Percentiles rank a stretch among this genome's conserved stretches.
phyloP scores from a whole-genome alignment of 2,329 filamentous ascomycete species.

The Clarireedia paspali region DNA sequence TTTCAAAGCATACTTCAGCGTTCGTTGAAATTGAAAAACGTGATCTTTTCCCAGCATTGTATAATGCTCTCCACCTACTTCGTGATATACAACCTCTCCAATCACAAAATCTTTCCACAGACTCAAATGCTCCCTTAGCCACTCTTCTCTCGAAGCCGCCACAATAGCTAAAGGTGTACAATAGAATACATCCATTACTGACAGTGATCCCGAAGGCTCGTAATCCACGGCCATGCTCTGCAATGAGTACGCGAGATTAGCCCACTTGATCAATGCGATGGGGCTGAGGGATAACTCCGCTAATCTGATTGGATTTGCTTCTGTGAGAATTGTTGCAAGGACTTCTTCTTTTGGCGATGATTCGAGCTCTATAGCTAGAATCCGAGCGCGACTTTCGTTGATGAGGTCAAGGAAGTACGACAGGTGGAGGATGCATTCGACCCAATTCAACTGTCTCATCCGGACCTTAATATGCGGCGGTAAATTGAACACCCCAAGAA shows the following conservation, averaged over 20 bases:
- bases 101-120: not conserved
- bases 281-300: not conserved
- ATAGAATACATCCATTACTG: not conserved
- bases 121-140: not conserved
- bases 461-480: conserved; percentile 39
- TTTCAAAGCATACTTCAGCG: no score
- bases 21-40: not conserved
- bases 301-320: not conserved
- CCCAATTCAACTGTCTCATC: conserved; percentile 28
- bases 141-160: not conserved
- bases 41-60: not conserved
- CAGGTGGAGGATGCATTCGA: not conserved
- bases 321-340: not conserved
- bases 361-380: not conserved
- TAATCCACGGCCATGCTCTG: not conserved
- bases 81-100: not conserved
- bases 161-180: not conserved
- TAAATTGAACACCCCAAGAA: conserved; percentile 39
- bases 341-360: not conserved
- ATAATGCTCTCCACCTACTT: not conserved
- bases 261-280: not conserved
- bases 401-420: not conserved
- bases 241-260: not conserved
- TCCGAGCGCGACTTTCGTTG: not conserved
- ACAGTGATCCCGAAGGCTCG: not conserved